phyloP scores from a whole-genome alignment of 257 asterid genomes.

The Forsythia suspensa region DNA sequence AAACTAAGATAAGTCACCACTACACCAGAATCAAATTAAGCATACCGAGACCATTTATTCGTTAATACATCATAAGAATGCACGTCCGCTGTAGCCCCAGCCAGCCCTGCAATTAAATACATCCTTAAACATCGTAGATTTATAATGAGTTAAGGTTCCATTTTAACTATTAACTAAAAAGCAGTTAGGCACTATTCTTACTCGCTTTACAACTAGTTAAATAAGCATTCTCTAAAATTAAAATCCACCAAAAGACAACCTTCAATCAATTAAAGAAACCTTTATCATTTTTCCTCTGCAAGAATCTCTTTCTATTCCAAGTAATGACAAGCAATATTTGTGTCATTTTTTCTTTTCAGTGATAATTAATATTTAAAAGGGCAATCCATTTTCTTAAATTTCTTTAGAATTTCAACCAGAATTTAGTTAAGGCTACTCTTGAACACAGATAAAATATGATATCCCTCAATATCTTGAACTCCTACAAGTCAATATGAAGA shows the following conservation, averaged over 20 bases:
- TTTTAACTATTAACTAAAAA: slow-evolving; percentile 8
- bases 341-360: background rate
- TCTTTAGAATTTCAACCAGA: background rate
- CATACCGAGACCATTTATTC: slow-evolving; percentile 95
- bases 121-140: slow-evolving; percentile 7
- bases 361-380: background rate
- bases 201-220: background rate
- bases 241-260: background rate
- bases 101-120: slow-evolving; percentile 71
- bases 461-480: background rate
- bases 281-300: background rate
- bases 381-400: background rate
- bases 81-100: slow-evolving; percentile 98
- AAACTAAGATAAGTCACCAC: slow-evolving; percentile 15
- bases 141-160: background rate
- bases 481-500: slow-evolving; percentile 3
- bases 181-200: slow-evolving; percentile 1
- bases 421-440: background rate
- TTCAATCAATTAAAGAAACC: background rate
- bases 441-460: background rate
- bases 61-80: slow-evolving; percentile 87
- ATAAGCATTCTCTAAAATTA: background rate
- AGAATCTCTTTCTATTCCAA: background rate
- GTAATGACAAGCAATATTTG: background rate
- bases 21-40: slow-evolving; percentile 5